phyloP scores from a whole-genome alignment of 345 rosid genomes.

The Cardamine chenopodiifolia region DNA sequence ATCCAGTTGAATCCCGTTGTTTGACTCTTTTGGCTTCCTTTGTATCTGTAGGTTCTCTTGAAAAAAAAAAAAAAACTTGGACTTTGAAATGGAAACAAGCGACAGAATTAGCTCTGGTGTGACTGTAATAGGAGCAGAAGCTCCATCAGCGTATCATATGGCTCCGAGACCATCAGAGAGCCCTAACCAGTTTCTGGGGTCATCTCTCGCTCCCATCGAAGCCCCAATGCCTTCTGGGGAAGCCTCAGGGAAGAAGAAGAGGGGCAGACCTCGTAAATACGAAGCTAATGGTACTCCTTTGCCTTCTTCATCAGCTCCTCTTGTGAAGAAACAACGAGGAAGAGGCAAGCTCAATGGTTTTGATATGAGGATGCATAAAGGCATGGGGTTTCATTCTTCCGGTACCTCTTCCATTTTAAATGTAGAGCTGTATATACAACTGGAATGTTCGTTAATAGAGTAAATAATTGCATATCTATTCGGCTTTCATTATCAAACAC shows the following conservation, averaged over 20 bases:
- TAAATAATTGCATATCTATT: not conserved
- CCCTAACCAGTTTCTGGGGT: slow-evolving; percentile 45
- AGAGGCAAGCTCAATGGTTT: slow-evolving; percentile 53
- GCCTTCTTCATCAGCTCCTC: slow-evolving; percentile 57
- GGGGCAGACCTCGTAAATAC: slow-evolving; percentile 85
- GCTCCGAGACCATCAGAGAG: slow-evolving; percentile 60
- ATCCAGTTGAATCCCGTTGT: not conserved
- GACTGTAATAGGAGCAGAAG: slow-evolving; percentile 77
- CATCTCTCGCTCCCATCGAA: slow-evolving; percentile 42
- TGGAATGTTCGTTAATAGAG: not conserved
- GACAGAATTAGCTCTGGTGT: slow-evolving; percentile 63
- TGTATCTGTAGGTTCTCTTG: slow-evolving; percentile 20
- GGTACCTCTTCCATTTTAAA: slow-evolving; percentile 45
- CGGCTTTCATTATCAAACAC: not conserved
- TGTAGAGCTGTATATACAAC: not conserved
- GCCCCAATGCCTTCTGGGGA: slow-evolving; percentile 50
- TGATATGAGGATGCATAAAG: slow-evolving; percentile 56
- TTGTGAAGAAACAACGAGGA: slow-evolving; percentile 54
- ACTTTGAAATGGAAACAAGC: slow-evolving; percentile 54
- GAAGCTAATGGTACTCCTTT: slow-evolving; percentile 69
- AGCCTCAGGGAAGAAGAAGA: slow-evolving; percentile 66
- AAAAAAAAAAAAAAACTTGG: not conserved
- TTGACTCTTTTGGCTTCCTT: not conserved
- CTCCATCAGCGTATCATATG: slow-evolving; percentile 71
- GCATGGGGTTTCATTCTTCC: slow-evolving; percentile 50